phyloP scores from a whole-genome alignment of 2,329 filamentous ascomycete genomes.

The Knufia fluminis region DNA sequence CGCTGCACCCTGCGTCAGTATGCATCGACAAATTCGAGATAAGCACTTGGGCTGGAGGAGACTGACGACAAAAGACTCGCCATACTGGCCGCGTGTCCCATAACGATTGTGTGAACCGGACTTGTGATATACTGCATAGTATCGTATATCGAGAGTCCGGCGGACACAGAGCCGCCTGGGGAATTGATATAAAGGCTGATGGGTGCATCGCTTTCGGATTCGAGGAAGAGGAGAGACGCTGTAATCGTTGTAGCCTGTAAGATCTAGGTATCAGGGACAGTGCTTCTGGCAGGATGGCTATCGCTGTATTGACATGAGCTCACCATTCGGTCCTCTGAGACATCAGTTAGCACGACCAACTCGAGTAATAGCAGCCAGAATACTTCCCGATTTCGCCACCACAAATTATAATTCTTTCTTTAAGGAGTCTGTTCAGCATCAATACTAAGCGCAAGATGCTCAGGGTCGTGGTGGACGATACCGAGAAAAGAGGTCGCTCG shows the following conservation, averaged over 20 bases:
- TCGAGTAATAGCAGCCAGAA: neutral
- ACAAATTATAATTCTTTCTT: slow-evolving; percentile 41
- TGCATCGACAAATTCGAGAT: no score
- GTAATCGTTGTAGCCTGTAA: slow-evolving; percentile 78
- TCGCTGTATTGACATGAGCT: no score
- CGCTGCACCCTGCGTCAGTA: no score
- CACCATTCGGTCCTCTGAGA: neutral
- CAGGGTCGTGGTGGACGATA: no score
- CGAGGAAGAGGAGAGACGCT: slow-evolving; percentile 92
- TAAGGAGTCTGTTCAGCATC: slow-evolving; percentile 51
- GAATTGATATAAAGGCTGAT: slow-evolving; percentile 99
- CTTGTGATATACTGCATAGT: slow-evolving; percentile 96
- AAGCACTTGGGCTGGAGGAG: no score
- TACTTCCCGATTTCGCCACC: slow-evolving; percentile 17
- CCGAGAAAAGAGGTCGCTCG: slow-evolving; percentile 62
- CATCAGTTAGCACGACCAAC: neutral
- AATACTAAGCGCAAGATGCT: no score
- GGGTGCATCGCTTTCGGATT: slow-evolving; percentile 88
- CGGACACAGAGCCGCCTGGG: slow-evolving; percentile 84
- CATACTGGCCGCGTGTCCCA: slow-evolving; percentile 93
- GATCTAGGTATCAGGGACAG: slow-evolving; percentile 58
- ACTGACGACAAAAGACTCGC: no score
- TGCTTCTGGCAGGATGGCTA: no score
- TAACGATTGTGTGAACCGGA: slow-evolving; percentile 87
- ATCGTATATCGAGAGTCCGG: slow-evolving; percentile 86